Conservation (phyloP, 2,329 filamentous ascomycete species). For the Epichloe gansuensis region DNA sequence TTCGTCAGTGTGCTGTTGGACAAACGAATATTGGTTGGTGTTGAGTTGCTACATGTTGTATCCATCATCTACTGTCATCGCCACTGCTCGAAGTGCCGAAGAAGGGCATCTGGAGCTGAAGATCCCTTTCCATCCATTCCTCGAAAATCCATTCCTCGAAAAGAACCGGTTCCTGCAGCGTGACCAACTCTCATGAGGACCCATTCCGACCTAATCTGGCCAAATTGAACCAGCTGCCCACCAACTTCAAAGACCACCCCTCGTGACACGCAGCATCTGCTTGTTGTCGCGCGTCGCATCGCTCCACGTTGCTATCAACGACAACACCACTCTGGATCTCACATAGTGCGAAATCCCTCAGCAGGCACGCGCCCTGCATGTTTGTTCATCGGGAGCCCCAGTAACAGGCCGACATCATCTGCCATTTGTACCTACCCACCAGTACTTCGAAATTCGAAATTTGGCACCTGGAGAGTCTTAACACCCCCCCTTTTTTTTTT, state of each 20-base stretch:
- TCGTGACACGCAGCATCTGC: not conserved
- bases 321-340: not conserved
- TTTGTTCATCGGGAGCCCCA: not conserved
- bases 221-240: not conserved
- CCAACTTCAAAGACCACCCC: not conserved
- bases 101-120: not conserved
- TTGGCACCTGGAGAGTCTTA: no score
- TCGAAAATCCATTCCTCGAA: not conserved
- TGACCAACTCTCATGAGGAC: not conserved
- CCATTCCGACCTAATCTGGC: not conserved
- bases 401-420: not conserved
- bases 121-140: not conserved
- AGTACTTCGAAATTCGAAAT: no score
- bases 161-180: not conserved
- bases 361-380: not conserved
- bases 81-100: not conserved
- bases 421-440: not conserved
- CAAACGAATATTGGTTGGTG: no score
- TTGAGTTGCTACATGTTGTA: no score
- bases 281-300: not conserved
- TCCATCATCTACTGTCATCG: not conserved
- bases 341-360: not conserved
- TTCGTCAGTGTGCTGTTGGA: no score
- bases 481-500: no score
- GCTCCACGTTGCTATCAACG: not conserved